Base-by-base conservation (phyloP, 2,329 filamentous ascomycete genomes). In the Tothia fuscella region DNA sequence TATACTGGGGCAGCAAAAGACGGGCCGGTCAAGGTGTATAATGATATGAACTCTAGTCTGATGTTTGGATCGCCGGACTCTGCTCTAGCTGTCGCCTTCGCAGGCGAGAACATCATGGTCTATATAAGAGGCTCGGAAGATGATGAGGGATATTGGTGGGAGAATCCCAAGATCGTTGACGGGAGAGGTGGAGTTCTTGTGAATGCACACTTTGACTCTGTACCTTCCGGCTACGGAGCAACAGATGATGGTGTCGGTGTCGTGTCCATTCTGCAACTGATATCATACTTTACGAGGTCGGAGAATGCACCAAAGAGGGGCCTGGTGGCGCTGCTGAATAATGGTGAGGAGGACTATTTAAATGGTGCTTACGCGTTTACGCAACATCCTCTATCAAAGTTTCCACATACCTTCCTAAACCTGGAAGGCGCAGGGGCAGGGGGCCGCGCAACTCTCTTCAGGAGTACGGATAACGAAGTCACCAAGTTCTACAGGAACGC, bases 171-270 rank as follows among this genome's bases (percentile, higher is more conserved):
- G 28, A 60, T 58, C 31, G 60, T 63, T 43, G 65, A 65, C 37
- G 20, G 45, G 46, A 47, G 76, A 46, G 82, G 83, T 14, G 85
- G 87, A 24, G 86, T 94, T 14, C 71, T 98, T 33, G 82, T 96
- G 50, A 96, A 95, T 58, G 88, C 89, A 14, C 91, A 96, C 57
- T 94, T 91, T 56, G 91, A 94, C 62, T 88, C 82, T 44, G 91
- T 96, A 5, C 84, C 87, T 12, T 93, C 87, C 3, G 88, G 86
- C 1, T 94, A 79, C 51, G 91, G 91, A 36, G 88, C 91, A 13
- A 96, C 91, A 2, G 91, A 98, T 54, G 85, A 95, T 59, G 91
- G 89, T 6, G 78, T 94, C 47, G 87, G 87, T 21, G 85, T 93
- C 17, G 77, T 93, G n/a, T 82, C 82, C 1, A 67, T 89, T 31